Evolutionary conservation across 768 basidiomycete genomes (phyloP).

Genomic region (Mycena galopus): DNA sequence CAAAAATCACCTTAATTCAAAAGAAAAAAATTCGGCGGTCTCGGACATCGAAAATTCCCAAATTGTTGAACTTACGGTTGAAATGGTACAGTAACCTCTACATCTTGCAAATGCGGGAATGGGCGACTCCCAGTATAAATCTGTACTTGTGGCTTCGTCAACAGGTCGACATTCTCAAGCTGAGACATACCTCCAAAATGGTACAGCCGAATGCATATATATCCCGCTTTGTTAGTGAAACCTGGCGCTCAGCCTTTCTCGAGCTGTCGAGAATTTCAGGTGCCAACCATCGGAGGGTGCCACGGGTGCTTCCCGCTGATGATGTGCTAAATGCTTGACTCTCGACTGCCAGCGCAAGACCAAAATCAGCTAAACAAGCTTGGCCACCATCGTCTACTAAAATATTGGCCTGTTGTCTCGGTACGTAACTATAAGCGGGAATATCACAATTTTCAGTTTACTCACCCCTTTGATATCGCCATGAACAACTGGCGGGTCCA

Average conservation of each 20-base stretch:
- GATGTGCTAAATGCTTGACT: slow-evolving; percentile 19
- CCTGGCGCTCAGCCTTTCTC: slow-evolving; percentile 14
- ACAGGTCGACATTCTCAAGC: not conserved
- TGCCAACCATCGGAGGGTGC: slow-evolving; percentile 20
- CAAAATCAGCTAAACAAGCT: slow-evolving; percentile 14
- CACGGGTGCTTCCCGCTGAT: slow-evolving; percentile 8
- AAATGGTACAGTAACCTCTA: too few species aligned
- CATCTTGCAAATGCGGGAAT: not conserved
- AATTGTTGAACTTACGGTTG: too few species aligned
- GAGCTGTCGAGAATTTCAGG: slow-evolving; percentile 20
- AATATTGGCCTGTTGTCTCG: slow-evolving; percentile 7
- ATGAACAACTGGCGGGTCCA: slow-evolving; percentile 22
- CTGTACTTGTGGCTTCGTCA: not conserved
- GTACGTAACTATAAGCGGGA: not conserved
- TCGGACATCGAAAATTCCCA: too few species aligned
- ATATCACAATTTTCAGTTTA: not conserved
- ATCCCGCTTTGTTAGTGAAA: slow-evolving; percentile 12
- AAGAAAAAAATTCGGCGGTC: too few species aligned
- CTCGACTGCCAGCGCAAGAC: slow-evolving; percentile 11
- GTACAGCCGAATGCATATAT: slow-evolving; percentile 16
- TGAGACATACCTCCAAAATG: not conserved
- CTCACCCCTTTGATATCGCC: slow-evolving; percentile 17
- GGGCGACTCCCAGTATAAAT: not conserved
- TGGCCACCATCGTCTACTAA: not conserved
- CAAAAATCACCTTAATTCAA: too few species aligned